Base-by-base conservation (phyloP, 179 eudicot genomes). In the Vitellaria paradoxa region DNA sequence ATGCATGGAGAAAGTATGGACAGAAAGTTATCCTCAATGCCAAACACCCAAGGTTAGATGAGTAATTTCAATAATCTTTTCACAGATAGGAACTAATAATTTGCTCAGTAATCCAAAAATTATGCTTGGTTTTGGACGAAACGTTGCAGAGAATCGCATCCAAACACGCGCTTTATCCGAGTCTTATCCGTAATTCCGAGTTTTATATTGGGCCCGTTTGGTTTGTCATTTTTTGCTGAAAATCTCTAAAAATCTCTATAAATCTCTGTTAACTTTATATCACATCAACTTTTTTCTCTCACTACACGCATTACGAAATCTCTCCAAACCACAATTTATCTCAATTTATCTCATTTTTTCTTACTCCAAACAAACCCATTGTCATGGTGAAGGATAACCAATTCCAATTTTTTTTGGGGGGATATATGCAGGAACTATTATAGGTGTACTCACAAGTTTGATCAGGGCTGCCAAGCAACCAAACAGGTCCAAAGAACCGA, bases 1-100 rank as follows among this genome's bases (percentile, higher is more conserved):
- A 80, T 81, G 91, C 88, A 20, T 93, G 97, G 97, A 87, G 97
- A 72, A 93, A 93, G 78, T 93, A 93, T 71, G 97, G 96, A 4
- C 97, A 89, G 59, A 93, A 93, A 76, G 69, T 40, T 12, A 93
- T 93, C 74, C 96, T 87, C 64, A 72, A 91, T 63, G 20, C 89
- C 53, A 75, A 70, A 23, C 77, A 87, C 63, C 96, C 93, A 64
- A 89, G 97, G 96, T 93, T 66, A 15, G 72, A 67, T 53, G 1
- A 61, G 23, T 53, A 7, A 46, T 24, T 6, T 49, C 21, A 6
- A 40, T 72, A 9, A 70, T 18, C 15, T 12, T 37, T 5, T 10
- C 40, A 50, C n/a, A n/a, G n/a, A n/a, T n/a, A n/a, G n/a, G n/a
- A n/a, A n/a, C n/a, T n/a, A n/a, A n/a, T n/a, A n/a, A n/a, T n/a